Percentiles rank a stretch among this genome's conserved stretches.
phyloP scores from a whole-genome alignment of 2,329 filamentous ascomycete species.

The Aspergillus ochraceoroseus region DNA sequence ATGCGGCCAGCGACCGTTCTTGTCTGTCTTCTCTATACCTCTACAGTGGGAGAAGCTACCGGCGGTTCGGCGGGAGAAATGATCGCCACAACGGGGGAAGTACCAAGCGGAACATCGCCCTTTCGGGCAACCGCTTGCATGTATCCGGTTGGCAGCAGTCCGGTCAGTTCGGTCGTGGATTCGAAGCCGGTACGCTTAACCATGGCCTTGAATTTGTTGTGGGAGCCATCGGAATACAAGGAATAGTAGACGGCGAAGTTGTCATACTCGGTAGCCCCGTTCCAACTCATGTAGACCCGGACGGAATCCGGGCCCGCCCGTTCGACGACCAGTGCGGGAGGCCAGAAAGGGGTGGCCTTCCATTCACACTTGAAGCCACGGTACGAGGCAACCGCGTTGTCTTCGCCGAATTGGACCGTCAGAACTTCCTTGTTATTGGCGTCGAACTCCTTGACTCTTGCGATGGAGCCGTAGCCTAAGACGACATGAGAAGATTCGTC shows the following conservation, averaged over 20 bases:
- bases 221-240: slow-evolving; percentile 16
- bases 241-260: slow-evolving; percentile 35
- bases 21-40: neutral
- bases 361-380: slow-evolving; percentile 36
- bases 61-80: too few species aligned
- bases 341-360: slow-evolving; percentile 32
- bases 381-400: slow-evolving; percentile 33
- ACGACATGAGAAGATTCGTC: slow-evolving; percentile 24
- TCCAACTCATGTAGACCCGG: slow-evolving; percentile 38
- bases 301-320: slow-evolving; percentile 18
- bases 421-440: slow-evolving; percentile 29
- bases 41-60: slow-evolving; percentile 10
- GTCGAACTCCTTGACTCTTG: slow-evolving; percentile 37
- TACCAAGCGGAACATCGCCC: slow-evolving; percentile 25
- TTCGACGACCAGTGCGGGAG: slow-evolving; percentile 23
- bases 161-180: slow-evolving; percentile 19
- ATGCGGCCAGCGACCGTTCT: slow-evolving; percentile 2
- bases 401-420: slow-evolving; percentile 32
- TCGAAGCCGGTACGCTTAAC: slow-evolving; percentile 30
- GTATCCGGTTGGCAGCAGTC: slow-evolving; percentile 20
- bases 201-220: slow-evolving; percentile 21
- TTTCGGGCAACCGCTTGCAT: slow-evolving; percentile 30
- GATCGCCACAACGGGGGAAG: slow-evolving; percentile 21
- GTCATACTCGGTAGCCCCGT: slow-evolving; percentile 37
- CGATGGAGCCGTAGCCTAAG: slow-evolving; percentile 35